Percentiles rank a stretch among this genome's conserved stretches.
Conservation (phyloP, 805 yeast genomes). For the Pachysolen tannophilus region DNA sequence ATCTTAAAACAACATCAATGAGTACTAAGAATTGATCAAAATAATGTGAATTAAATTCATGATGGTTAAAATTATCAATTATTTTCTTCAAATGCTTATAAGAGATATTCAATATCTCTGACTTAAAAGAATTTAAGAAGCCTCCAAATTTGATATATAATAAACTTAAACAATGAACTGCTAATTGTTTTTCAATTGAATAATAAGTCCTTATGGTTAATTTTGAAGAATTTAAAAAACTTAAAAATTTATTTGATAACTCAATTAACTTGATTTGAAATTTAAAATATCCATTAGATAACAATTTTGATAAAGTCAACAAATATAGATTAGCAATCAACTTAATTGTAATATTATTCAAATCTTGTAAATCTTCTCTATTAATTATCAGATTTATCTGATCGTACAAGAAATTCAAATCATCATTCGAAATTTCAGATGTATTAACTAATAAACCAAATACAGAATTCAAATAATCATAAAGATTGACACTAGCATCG, state of each 20-base stretch:
- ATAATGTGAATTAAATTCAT: constrained; percentile 23
- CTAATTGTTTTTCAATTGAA: constrained; percentile 19
- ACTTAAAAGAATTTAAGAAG: constrained; percentile 23
- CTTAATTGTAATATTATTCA: constrained; percentile 3
- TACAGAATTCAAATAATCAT: neutral
- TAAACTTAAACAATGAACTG: constrained; percentile 18
- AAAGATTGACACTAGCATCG: neutral
- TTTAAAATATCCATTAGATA: constrained; percentile 22
- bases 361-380: neutral
- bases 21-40: constrained; percentile 21
- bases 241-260: constrained; percentile 6
- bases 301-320: constrained; percentile 16
- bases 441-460: neutral
- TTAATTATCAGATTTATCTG: constrained; percentile 13
- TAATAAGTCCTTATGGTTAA: constrained; percentile 20
- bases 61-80: constrained; percentile 23
- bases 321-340: constrained; percentile 17
- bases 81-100: constrained; percentile 25
- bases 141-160: constrained; percentile 25
- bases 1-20: constrained; percentile 20
- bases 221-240: constrained; percentile 3
- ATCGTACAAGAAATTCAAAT: constrained; percentile 13
- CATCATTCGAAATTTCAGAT: constrained; percentile 12
- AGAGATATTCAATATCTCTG: constrained; percentile 16
- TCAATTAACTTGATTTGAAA: constrained; percentile 24